These are phyloP conservation scores for Magnusiomyces starmeri DNA, from an alignment of 1,139 yeast species.

Conservation along the genomic window DNA sequence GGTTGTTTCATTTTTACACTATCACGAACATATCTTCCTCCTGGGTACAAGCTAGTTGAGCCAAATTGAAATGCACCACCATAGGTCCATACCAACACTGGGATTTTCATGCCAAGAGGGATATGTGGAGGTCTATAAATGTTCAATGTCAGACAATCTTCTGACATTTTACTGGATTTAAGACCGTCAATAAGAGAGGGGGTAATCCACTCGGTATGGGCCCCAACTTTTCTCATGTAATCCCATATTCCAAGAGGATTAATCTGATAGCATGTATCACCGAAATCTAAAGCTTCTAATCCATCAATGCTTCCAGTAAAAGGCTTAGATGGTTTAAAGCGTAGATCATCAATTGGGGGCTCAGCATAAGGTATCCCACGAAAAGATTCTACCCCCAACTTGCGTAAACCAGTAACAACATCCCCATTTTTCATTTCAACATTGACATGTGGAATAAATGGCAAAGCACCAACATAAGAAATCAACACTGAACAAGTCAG, in stretches of 20 bases:
- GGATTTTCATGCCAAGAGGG: slow-evolving; percentile 15
- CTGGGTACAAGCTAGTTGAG: slow-evolving; percentile 17
- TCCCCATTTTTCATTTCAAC: slow-evolving; percentile 5
- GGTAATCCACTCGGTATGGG: slow-evolving; percentile 5
- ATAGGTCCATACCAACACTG: slow-evolving; percentile 30
- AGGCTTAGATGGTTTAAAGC: slow-evolving; percentile 14
- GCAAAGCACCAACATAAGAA: not conserved
- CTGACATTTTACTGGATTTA: slow-evolving; percentile 15
- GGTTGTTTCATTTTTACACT: slow-evolving; percentile 19
- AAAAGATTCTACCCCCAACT: slow-evolving; percentile 14
- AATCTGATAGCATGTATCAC: slow-evolving; percentile 6
- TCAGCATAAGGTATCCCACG: slow-evolving; percentile 17
- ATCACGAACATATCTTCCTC: slow-evolving; percentile 13
- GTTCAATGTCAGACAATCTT: slow-evolving; percentile 24
- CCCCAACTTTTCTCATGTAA: slow-evolving; percentile 2
- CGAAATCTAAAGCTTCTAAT: slow-evolving; percentile 7
- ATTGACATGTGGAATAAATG: slow-evolving; percentile 7
- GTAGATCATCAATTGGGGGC: slow-evolving; percentile 15
- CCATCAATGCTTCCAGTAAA: slow-evolving; percentile 6
- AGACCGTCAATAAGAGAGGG: slow-evolving; percentile 5
- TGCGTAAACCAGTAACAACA: slow-evolving; percentile 10
- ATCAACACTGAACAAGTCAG: no score
- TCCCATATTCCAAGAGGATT: slow-evolving; percentile 10
- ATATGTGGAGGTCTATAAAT: slow-evolving; percentile 19
- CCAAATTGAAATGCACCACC: slow-evolving; percentile 31